Evolutionary conservation across 2,329 filamentous ascomycete genomes (phyloP).

Genomic region (Sporothrix luriei): DNA sequence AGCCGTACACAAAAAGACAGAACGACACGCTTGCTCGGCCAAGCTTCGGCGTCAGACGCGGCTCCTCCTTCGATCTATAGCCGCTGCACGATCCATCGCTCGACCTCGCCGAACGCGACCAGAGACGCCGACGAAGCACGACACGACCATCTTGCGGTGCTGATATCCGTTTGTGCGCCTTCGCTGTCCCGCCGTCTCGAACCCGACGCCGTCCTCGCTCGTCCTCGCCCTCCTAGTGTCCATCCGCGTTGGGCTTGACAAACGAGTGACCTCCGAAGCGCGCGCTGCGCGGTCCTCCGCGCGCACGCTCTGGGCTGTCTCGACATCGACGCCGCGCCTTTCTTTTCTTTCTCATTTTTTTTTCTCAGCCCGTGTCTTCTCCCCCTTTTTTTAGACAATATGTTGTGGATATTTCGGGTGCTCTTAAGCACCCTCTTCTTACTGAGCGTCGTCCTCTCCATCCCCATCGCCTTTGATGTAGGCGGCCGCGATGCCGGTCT

Average conservation of each 20-base stretch:
- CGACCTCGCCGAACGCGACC: slow-evolving; percentile 3
- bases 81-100: background rate
- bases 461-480: slow-evolving; percentile 97
- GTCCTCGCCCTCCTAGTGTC: slow-evolving; percentile 1
- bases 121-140: slow-evolving; percentile 8
- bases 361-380: background rate
- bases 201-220: background rate
- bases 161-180: background rate
- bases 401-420: slow-evolving; percentile 81
- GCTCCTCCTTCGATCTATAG: slow-evolving; percentile 8
- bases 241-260: slow-evolving; percentile 4
- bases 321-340: background rate
- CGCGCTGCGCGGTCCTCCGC: slow-evolving; percentile 32
- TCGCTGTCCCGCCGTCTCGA: background rate
- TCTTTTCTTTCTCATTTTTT: background rate
- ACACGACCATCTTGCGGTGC: background rate
- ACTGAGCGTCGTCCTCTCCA: slow-evolving; percentile 88
- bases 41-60: slow-evolving; percentile 12
- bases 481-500: slow-evolving; percentile 92
- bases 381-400: slow-evolving; percentile 44
- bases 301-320: slow-evolving; percentile 25
- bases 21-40: background rate
- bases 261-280: slow-evolving; percentile 18
- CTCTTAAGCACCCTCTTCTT: slow-evolving; percentile 83
- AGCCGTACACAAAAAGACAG: background rate